phyloP scores from a whole-genome alignment of 129 eudicot genomes.

The Gnaphalium uliginosum region DNA sequence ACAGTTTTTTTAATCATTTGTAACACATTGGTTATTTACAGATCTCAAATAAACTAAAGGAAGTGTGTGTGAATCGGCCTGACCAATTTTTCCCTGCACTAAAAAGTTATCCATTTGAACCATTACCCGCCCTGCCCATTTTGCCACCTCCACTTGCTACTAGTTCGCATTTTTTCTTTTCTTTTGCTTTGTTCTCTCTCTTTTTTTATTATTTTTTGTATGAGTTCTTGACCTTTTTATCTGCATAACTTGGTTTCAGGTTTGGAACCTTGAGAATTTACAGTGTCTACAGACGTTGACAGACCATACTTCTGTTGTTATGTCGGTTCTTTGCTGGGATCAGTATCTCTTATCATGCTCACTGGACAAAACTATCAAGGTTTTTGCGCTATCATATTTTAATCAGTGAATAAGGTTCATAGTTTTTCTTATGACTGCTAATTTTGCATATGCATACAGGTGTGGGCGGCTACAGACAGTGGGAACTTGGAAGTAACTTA shows the following conservation, averaged over 20 bases:
- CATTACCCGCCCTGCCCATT: not conserved
- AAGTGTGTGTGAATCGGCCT: not conserved
- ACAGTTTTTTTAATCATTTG: too few relatives aligned
- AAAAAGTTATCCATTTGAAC: not conserved
- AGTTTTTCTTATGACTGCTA: not conserved
- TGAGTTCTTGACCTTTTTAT: not conserved
- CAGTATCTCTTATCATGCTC: conserved; percentile 92
- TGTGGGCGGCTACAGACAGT: conserved; percentile 81
- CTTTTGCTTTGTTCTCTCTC: too few relatives aligned
- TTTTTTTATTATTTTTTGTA: not conserved
- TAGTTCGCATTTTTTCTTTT: not conserved
- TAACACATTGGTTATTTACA: not conserved
- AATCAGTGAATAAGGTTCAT: not conserved
- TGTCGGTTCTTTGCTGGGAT: conserved; percentile 99
- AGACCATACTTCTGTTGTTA: conserved; percentile 80
- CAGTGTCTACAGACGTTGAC: conserved; percentile 84
- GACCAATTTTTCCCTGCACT: not conserved
- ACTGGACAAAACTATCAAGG: conserved; percentile 88
- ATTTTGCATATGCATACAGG: conserved; percentile 45
- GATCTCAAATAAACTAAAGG: not conserved
- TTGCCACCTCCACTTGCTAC: not conserved
- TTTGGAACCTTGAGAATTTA: conserved; percentile 94
- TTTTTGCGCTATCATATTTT: conserved; percentile 24
- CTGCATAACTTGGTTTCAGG: conserved; percentile 46
- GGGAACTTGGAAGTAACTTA: conserved; percentile 89